Conservation (phyloP, 169 alveolate genomes). For the Eimeria maxima region DNA sequence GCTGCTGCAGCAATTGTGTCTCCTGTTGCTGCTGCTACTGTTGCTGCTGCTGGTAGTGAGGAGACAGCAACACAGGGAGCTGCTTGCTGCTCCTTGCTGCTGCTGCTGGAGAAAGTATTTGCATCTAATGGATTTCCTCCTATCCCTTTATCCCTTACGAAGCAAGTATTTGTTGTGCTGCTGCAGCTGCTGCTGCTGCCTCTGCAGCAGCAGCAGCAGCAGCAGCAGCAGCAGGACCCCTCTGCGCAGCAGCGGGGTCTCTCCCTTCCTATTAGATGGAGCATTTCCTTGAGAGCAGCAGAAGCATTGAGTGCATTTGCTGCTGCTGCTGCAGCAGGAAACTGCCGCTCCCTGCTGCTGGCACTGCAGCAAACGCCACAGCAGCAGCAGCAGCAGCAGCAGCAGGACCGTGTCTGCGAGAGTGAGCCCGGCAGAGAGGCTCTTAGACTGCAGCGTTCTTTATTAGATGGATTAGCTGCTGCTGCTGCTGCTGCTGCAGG, state of each 20-base stretch:
- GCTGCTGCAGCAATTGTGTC: constrained; percentile 22
- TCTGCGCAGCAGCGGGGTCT: neutral
- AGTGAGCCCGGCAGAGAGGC: neutral
- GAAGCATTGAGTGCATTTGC: constrained; percentile 58
- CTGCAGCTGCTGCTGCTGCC: constrained; percentile 73
- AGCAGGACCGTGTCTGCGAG: constrained; percentile 15
- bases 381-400: neutral
- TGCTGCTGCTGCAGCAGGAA: constrained; percentile 46
- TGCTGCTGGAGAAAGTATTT: constrained; percentile 2
- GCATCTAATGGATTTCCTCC: neutral
- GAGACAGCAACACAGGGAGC: neutral
- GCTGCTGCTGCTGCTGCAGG: constrained; percentile 64
- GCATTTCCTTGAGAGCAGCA: constrained; percentile 39
- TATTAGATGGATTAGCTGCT: constrained; percentile 23
- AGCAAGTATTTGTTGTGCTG: constrained; percentile 60
- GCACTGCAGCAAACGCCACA: constrained; percentile 23
- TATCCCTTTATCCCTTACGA: constrained; percentile 22
- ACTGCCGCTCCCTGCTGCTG: constrained; percentile 58
- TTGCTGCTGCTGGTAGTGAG: constrained; percentile 1
- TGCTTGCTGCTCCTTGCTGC: constrained; percentile 57
- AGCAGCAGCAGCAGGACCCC: neutral
- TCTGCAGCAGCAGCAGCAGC: constrained; percentile 9
- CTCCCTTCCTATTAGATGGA: constrained; percentile 50
- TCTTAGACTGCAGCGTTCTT: neutral
- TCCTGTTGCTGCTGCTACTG: constrained; percentile 36